These are phyloP conservation scores for Entomophthora muscae DNA, from an alignment of 371 early-diverging fungal species.

Conservation along the genomic window DNA sequence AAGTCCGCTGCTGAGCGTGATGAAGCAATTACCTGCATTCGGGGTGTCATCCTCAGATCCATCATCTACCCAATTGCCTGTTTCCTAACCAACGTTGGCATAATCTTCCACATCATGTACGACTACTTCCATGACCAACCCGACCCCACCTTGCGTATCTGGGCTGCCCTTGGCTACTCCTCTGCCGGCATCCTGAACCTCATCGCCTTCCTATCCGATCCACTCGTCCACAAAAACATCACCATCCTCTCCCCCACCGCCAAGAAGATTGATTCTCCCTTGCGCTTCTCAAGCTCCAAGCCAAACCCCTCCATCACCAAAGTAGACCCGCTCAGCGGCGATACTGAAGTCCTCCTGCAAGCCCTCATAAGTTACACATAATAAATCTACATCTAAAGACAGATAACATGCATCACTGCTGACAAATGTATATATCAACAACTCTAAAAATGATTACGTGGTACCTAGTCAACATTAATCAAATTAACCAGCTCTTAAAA, in stretches of 20 bases:
- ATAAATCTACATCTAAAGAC: background rate
- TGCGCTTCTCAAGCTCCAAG: no score
- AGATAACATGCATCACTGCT: background rate
- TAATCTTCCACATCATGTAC: background rate
- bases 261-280: no score
- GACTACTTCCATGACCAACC: background rate
- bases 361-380: no score
- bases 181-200: background rate
- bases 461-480: background rate
- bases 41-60: background rate
- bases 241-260: no score
- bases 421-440: background rate
- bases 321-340: no score
- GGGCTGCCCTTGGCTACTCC: background rate
- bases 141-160: background rate
- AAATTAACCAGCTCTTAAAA: no score
- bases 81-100: background rate
- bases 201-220: background rate
- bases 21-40: background rate
- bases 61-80: background rate
- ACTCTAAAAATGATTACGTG: background rate
- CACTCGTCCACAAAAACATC: background rate
- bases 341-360: no score
- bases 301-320: no score
- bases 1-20: background rate